phyloP scores from a whole-genome alignment of 176 grass and related monocot species.

The Oryza meyeriana region DNA sequence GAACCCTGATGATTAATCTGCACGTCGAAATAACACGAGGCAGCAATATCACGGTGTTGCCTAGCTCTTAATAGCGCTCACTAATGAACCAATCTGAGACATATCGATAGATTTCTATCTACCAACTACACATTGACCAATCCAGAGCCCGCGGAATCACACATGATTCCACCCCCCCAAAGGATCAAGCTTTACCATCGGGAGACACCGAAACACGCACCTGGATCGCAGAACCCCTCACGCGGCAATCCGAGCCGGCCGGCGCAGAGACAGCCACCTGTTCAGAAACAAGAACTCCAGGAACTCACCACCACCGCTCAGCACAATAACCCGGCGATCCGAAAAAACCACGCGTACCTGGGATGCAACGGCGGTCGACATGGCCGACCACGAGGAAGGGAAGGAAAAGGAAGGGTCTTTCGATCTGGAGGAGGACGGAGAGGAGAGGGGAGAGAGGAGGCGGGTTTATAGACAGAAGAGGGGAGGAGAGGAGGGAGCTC shows the following conservation, averaged over 20 bases:
- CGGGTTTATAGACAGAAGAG: constrained; percentile 38
- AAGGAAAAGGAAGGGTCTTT: not conserved
- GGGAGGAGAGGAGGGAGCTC: not conserved
- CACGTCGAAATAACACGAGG: not conserved
- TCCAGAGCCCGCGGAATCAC: not conserved
- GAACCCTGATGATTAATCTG: not conserved
- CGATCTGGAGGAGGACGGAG: constrained; percentile 20
- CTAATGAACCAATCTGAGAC: constrained; percentile 19
- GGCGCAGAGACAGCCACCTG: constrained; percentile 38
- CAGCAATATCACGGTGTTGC: not conserved
- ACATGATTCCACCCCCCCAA: not conserved
- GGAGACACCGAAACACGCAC: constrained; percentile 1
- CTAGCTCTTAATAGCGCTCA: not conserved
- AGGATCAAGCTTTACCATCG: not conserved
- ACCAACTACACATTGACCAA: not conserved
- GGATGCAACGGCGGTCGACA: constrained; percentile 38
- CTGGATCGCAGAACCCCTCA: constrained; percentile 30
- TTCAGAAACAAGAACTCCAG: not conserved
- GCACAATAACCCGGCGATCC: not conserved
- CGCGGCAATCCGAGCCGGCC: constrained; percentile 36
- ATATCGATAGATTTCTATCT: not conserved
- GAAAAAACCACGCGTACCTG: constrained; percentile 5
- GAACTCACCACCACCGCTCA: not conserved
- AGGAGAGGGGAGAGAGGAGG: not conserved
- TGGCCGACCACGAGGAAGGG: not conserved